Percentiles rank a stretch among this genome's conserved stretches.
These are phyloP conservation scores for Moesziomyces antarcticus DNA, from an alignment of 1,284 basidiomycete species.

Conservation along the genomic window DNA sequence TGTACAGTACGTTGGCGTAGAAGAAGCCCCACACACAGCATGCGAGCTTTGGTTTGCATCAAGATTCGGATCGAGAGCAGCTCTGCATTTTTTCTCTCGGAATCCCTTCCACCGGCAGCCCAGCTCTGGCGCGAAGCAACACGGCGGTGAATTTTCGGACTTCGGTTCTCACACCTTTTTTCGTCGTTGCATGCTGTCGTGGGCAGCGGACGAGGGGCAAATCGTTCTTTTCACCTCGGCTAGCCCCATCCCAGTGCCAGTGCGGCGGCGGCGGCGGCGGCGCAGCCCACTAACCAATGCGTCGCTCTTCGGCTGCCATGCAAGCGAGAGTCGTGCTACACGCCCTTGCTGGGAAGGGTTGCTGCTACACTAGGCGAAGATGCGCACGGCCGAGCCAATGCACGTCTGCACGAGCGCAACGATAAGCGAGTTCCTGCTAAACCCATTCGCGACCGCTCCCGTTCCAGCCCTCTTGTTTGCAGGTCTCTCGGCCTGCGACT, in stretches of 20 bases:
- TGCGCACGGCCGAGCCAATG: not conserved
- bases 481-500: not conserved
- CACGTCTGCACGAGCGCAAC: no score
- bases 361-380: not conserved
- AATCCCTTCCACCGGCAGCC: not conserved
- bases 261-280: no score
- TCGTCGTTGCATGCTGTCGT: not conserved
- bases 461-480: not conserved
- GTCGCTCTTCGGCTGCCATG: not conserved
- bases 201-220: not conserved
- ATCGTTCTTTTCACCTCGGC: not conserved
- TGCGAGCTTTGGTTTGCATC: no score
- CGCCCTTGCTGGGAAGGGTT: not conserved
- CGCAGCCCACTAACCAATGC: not conserved
- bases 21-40: no score
- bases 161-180: not conserved
- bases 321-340: not conserved
- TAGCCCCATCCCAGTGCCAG: not conserved
- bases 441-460: not conserved
- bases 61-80: not conserved
- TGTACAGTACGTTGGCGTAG: no score
- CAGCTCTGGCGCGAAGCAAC: not conserved
- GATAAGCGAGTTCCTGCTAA: not conserved
- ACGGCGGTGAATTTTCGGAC: not conserved
- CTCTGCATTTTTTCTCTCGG: not conserved